Conservation (phyloP, 441 rosid genomes). For the Aleurites moluccanus region DNA sequence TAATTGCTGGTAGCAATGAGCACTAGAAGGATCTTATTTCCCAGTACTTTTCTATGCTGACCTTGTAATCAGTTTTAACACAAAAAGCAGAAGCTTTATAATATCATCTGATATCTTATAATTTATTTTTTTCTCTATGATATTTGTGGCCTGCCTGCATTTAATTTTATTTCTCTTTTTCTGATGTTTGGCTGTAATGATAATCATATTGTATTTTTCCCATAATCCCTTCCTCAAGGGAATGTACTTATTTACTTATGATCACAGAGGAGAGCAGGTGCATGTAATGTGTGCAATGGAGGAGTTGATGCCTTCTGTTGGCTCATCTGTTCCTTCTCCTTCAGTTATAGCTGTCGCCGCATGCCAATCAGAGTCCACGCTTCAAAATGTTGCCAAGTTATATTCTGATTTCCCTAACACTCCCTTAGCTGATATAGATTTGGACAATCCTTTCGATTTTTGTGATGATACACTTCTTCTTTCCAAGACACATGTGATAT, state of each 20-base stretch:
- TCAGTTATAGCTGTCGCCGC: constrained; percentile 61
- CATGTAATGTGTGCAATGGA: constrained; percentile 81
- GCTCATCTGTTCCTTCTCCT: constrained; percentile 77
- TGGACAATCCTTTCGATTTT: constrained; percentile 86
- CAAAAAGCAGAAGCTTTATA: not conserved
- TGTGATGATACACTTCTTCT: constrained; percentile 66
- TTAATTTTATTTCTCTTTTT: constrained; percentile 10
- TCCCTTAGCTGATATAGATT: constrained; percentile 49
- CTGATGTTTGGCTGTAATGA: constrained; percentile 24
- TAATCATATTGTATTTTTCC: constrained; percentile 20
- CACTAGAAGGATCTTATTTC: not conserved
- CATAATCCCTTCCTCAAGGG: constrained; percentile 26
- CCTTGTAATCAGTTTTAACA: not conserved
- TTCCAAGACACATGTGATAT: constrained; percentile 65
- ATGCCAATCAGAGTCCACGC: constrained; percentile 72
- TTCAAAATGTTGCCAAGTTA: constrained; percentile 72
- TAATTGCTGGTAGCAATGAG: not conserved
- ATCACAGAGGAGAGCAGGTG: constrained; percentile 84
- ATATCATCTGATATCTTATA: not conserved
- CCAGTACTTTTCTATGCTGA: not conserved
- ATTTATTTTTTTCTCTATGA: not conserved
- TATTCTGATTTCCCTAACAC: constrained; percentile 51
- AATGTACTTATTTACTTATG: constrained; percentile 33
- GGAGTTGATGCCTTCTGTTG: constrained; percentile 89
- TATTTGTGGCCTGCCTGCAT: not conserved